phyloP scores from a whole-genome alignment of 257 asterid genomes.

The Solanum pinnatisectum region DNA sequence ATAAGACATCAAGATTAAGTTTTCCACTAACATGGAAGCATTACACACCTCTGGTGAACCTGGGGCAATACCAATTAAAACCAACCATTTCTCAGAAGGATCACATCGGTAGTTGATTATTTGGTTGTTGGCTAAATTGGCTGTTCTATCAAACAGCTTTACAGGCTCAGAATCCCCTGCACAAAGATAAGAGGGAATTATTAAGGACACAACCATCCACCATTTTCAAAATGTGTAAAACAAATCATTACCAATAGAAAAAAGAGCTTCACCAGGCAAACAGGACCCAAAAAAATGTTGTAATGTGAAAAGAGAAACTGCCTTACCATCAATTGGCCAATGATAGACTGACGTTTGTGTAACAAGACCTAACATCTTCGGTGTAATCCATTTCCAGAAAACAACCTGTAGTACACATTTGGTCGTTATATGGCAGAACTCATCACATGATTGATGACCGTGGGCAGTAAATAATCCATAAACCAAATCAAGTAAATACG shows the following conservation, averaged over 20 bases:
- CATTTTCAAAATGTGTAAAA: background rate
- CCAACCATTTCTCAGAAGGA: conserved; percentile 99
- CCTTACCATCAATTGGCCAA: conserved; percentile 87
- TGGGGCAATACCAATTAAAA: conserved; percentile 94
- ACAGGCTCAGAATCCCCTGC: conserved; percentile 91
- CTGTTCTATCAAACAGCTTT: conserved; percentile 94
- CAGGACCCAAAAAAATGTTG: background rate
- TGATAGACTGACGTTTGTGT: conserved; percentile 88
- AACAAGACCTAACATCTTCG: conserved; percentile 91
- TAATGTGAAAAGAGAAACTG: conserved; percentile 1
- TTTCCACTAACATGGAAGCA: background rate
- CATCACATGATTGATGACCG: background rate
- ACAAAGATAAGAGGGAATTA: background rate
- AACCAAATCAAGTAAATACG: background rate
- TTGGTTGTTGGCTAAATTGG: conserved; percentile 85
- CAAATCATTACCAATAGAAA: background rate
- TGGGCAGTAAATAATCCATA: background rate
- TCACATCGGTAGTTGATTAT: conserved; percentile 92
- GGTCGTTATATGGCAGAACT: background rate
- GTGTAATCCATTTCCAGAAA: conserved; percentile 97
- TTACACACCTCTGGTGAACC: conserved; percentile 86
- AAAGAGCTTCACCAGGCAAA: background rate
- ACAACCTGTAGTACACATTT: conserved; percentile 48
- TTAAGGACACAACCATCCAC: background rate
- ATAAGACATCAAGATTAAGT: background rate